Evolutionary conservation across 768 basidiomycete species (phyloP), one percentile per base, ranked within the genome.

Genomic region (Trichaptum fuscoviolaceum): DNA sequence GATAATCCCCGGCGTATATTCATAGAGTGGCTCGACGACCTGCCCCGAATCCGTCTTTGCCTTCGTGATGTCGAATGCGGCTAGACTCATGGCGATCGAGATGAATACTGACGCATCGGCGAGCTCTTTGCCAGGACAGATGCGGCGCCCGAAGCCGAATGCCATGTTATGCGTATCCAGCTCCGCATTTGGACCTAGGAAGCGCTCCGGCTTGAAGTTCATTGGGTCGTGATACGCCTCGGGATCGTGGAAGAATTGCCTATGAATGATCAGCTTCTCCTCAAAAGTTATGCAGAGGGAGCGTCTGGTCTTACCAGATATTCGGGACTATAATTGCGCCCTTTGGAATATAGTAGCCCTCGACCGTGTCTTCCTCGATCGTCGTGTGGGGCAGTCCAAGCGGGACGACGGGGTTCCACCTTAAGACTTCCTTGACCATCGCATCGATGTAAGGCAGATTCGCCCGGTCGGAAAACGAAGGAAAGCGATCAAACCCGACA

Each of bases 381-480:
- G 73, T 66, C 9, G 71, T 69, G 63, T 79, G 78, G 10, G 77
- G 73, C 25, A 78, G 66, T 24, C 70, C 74, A 1, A 75, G 18
- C 1, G 74, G 74, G 8, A 63, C 58, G 15, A 73, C 64, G 20
- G 67, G 62, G 62, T 69, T 64, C 74, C 72, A 75, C 7, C 76
- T 66, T 36, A 75, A 64, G 5, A 73, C 64, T 65, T 81, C 80
- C 63, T 76, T 71, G n/a, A 80, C 58, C 12, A 80, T 67, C 1
- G 75, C 75, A 30, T 77, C 73, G 24, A 81, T 65, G 64, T 79
- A 83, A 1, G 79, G 80, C 9, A 83, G 70, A 52, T 69, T 60
- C 2, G 64, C 63, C 36, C 69, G 66, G 67, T 79, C 78, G 2
- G 68, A 67, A 24, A 78, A 75, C 3, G 72, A 72, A 0, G 82